Evolutionary conservation across 1,284 basidiomycete species (phyloP), one percentile per base, ranked within the genome.

Genomic region (Waitea zeae): DNA sequence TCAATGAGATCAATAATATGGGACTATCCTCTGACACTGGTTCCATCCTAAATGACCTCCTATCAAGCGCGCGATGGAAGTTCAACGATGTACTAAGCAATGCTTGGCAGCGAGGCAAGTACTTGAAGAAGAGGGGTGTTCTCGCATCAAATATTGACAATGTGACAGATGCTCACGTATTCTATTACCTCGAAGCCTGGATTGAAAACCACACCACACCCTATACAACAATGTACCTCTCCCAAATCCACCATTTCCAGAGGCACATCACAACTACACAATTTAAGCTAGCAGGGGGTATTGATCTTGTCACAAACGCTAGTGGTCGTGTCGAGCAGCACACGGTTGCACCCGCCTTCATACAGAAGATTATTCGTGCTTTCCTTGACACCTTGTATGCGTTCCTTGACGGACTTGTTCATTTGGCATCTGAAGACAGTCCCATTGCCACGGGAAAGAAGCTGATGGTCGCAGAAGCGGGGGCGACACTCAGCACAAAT

Each of bases 101-200:
- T 14, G 62, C 70, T 7, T 99, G 95, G 95, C 51, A 83, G 30
- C 66, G 79, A 59, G 89, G 88, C 84, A 42, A 20, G 64, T 50
- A 22, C 2, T 9, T 30, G 27, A n/a, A n/a, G n/a, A n/a, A n/a
- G n/a, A n/a, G n/a, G n/a, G 22, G 7, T n/a, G n/a, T n/a, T n/a
- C n/a, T n/a, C 22, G 22, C 22, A 7, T 7, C 22, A 7, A 7
- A 28, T 33, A 14, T 31, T 39, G 3, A 17, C 12, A 24, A 19
- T 29, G 12, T 6, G 33, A n/a, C 44, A 93, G 93, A 99, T 50
- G 77, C 92, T 0, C 73, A 74, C 40, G 54, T 80, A 6, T 81
- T 97, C 48, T 80, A 89, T 53, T 62, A 75, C 38, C 64, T 97
- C 14, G 95, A 98, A 50, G 72, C 74, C 29, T 97, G 92, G 90